A percentile compares a stretch with the other conserved stretches of the same genome.
Evolutionary conservation across 805 yeast genomes (phyloP).

Genomic region (Yarrowia sp.): DNA sequence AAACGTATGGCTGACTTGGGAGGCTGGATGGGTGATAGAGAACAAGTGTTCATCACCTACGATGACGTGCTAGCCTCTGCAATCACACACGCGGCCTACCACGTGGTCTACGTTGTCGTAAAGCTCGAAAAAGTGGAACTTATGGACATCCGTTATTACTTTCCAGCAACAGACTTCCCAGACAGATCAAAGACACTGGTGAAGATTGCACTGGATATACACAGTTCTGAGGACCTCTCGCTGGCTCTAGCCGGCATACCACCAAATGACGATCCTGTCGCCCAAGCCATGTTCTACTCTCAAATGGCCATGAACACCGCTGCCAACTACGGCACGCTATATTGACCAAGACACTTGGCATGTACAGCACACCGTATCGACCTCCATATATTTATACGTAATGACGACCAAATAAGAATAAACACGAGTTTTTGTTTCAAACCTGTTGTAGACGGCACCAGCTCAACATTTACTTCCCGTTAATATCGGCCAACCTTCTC

Average conservation of each 20-base stretch:
- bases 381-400: too few species aligned
- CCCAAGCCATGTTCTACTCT: too few species aligned
- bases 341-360: too few species aligned
- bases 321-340: too few species aligned
- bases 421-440: background rate
- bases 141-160: background rate
- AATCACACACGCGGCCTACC: constrained; percentile 15
- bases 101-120: background rate
- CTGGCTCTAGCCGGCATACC: too few species aligned
- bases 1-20: constrained; percentile 2
- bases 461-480: background rate
- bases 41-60: constrained; percentile 9
- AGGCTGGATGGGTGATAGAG: constrained; percentile 2
- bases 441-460: background rate
- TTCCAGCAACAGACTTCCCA: background rate
- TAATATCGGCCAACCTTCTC: background rate
- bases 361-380: too few species aligned
- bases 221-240: background rate
- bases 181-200: constrained; percentile 3
- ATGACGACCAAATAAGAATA: too few species aligned
- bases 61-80: constrained; percentile 3
- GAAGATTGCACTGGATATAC: background rate
- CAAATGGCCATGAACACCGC: too few species aligned
- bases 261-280: too few species aligned
- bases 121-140: background rate